Percentiles rank a stretch among this genome's conserved stretches.
These are phyloP conservation scores for Pestalotiopsis fici DNA, from an alignment of 2,329 filamentous ascomycete genomes.

Conservation along the genomic window DNA sequence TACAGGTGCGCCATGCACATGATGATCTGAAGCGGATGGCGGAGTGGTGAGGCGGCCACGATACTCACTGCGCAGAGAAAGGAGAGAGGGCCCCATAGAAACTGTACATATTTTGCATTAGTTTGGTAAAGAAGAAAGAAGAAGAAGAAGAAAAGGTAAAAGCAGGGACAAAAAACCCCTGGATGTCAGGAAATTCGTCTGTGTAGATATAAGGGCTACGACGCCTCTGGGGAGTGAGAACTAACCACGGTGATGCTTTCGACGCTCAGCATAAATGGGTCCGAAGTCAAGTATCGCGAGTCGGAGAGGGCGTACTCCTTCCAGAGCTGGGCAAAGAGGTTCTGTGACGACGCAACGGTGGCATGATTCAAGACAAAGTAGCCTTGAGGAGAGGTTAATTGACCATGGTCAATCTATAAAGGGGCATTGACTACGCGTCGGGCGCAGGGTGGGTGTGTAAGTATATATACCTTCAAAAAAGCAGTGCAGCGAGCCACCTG, in stretches of 20 bases:
- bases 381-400: constrained; percentile 38
- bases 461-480: constrained; percentile 70
- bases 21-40: constrained; percentile 53
- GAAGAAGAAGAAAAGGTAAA: neutral
- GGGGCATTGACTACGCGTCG: no score
- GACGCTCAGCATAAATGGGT: constrained; percentile 84
- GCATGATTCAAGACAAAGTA: constrained; percentile 77
- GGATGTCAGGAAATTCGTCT: no score
- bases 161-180: constrained; percentile 16
- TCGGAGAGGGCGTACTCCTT: constrained; percentile 90
- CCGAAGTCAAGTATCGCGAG: constrained; percentile 80
- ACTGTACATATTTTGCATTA: constrained; percentile 33
- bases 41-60: constrained; percentile 39
- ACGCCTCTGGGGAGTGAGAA: no score
- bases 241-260: constrained; percentile 79
- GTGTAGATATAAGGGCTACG: no score
- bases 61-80: constrained; percentile 49
- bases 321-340: constrained; percentile 83
- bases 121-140: neutral
- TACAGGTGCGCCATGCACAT: constrained; percentile 59
- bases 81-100: constrained; percentile 61
- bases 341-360: constrained; percentile 66
- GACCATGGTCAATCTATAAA: neutral
- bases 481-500: constrained; percentile 71
- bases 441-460: no score